Conservation (phyloP, 805 yeast genomes). For the Yueomyces sp. region DNA sequence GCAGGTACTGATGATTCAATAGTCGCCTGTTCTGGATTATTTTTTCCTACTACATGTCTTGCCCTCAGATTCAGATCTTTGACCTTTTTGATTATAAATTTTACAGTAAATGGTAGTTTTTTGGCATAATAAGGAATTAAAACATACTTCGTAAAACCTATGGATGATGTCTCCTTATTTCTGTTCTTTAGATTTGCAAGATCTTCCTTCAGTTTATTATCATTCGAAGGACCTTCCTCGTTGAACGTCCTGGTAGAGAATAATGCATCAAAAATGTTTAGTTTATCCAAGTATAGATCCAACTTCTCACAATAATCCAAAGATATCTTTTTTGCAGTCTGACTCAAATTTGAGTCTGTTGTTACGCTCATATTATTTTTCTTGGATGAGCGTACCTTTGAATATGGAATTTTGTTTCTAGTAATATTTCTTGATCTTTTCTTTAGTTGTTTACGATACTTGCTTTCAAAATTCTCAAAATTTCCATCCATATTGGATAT, state of each 20-base stretch:
- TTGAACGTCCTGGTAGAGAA: conserved; percentile 22
- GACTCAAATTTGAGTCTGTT: neutral
- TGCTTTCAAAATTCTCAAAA: conserved; percentile 21
- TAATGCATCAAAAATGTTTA: conserved; percentile 41
- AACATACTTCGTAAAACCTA: conserved; percentile 38
- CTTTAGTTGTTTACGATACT: conserved; percentile 12
- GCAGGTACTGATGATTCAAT: too few species aligned
- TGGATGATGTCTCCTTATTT: conserved; percentile 27
- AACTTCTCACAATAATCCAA: conserved; percentile 23
- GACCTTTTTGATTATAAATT: conserved; percentile 32
- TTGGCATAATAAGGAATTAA: conserved; percentile 40
- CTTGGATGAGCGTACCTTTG: conserved; percentile 11
- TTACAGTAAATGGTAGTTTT: conserved; percentile 33
- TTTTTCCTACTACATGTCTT: conserved; percentile 4
- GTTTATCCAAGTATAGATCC: conserved; percentile 36
- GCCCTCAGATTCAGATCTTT: conserved; percentile 33
- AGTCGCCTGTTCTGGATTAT: neutral
- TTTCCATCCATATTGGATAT: conserved; percentile 23
- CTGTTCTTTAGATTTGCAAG: conserved; percentile 14
- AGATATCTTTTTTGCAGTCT: neutral
- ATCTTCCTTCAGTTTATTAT: conserved; percentile 9
- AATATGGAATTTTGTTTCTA: conserved; percentile 6
- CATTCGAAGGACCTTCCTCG: neutral
- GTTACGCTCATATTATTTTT: conserved; percentile 10
- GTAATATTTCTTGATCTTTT: conserved; percentile 23